Conservation (phyloP, 768 basidiomycete species). For the Kwoniella dendrophila region DNA sequence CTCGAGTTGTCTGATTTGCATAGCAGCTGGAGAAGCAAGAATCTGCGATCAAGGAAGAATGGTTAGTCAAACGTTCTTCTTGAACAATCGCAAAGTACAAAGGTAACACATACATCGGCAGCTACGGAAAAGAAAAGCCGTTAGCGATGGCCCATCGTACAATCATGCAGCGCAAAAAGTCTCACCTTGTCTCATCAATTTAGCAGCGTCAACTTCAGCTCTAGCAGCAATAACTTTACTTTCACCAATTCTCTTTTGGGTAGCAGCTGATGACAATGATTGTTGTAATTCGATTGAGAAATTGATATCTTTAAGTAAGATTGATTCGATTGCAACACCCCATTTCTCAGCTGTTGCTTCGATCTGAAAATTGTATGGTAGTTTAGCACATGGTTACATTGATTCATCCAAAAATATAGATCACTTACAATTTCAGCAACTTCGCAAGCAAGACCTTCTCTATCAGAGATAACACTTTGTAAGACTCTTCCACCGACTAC, state of each 20-base stretch:
- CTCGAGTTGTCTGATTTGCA: conserved; percentile 97
- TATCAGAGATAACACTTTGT: conserved; percentile 95
- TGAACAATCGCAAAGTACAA: background rate
- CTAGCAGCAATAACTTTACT: conserved; percentile 66
- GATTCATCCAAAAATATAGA: background rate
- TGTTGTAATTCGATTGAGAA: conserved; percentile 88
- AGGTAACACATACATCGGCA: conserved; percentile 16
- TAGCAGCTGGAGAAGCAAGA: conserved; percentile 83
- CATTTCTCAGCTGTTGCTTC: conserved; percentile 65
- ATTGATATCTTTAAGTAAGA: conserved; percentile 67
- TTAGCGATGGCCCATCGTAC: background rate
- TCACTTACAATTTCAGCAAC: conserved; percentile 53
- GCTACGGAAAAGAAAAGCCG: background rate
- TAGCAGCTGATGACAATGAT: conserved; percentile 89
- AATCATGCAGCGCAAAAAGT: background rate
- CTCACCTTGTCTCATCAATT: conserved; percentile 89
- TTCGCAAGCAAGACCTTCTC: conserved; percentile 65
- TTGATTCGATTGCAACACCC: conserved; percentile 95
- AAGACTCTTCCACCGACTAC: conserved; percentile 88
- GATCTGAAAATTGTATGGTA: conserved; percentile 29
- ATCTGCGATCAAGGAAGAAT: conserved; percentile 30
- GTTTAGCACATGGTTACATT: background rate
- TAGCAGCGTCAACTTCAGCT: conserved; percentile 91
- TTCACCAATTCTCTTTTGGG: conserved; percentile 96
- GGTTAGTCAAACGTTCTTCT: background rate